Evolutionary conservation across 1,284 basidiomycete genomes (phyloP), one percentile per base, ranked within the genome.

Genomic region (Spongiforma sp.): DNA sequence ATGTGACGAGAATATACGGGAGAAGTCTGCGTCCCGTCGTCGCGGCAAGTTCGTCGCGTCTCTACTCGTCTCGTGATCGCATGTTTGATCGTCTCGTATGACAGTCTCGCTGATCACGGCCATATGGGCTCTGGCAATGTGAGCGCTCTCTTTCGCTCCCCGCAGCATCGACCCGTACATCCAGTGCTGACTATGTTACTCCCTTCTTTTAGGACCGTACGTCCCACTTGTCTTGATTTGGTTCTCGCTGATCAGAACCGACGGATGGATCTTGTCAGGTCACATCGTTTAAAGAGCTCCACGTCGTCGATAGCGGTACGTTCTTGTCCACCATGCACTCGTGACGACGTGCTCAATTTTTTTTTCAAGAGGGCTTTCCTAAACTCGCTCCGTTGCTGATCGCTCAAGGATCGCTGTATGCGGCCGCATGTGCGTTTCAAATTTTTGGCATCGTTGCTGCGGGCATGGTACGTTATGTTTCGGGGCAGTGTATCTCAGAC

Each of bases 91-190:
- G 69, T 28, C 17, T 24, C 41, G 12, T 8, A 48, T 55, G 5
- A 8, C 17, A 88, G 88, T 81, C 60, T 78, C 81, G 15, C 70
- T 84, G 57, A 54, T 89, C 24, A 80, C 78, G 36, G 84, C 82
- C 21, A 66, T 90, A 33, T 92, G 89, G 86, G 73, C 84, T 48
- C 76, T 92, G 21, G 79, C 87, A 67, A 84, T 84, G 90, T 91
- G 69, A 71, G 88, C 80, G 28, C 15, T 55, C 46, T 14, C 48
- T n/a, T n/a, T n/a, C n/a, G n/a, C n/a, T n/a, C n/a, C n/a, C n/a
- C n/a, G n/a, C n/a, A 10, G 41, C 15, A 17, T 26, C 26, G 28
- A 10, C n/a, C 21, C 12, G 7, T n/a, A 34, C 37, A 24, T 39
- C 65, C 57, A 26, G 28, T 36, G 56, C 57, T 62, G 21, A 24